Evolutionary conservation across 2,329 filamentous ascomycete genomes (phyloP).

Genomic region (Fusarium concolor): DNA sequence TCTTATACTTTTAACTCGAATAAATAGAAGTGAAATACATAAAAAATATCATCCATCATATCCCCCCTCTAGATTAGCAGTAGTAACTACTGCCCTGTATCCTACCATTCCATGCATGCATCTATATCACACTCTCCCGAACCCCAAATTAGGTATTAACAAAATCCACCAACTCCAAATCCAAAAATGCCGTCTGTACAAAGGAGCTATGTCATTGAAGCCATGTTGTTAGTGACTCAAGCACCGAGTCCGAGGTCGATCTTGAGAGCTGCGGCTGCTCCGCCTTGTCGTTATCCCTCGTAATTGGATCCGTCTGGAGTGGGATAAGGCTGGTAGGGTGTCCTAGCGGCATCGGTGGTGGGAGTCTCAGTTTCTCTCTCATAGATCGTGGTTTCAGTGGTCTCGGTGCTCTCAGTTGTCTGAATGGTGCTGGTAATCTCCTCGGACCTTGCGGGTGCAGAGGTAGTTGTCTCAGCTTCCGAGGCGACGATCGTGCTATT

Average conservation of each 20-base stretch:
- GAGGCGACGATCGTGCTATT: slow-evolving; percentile 9
- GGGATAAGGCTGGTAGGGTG: background rate
- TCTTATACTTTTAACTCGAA: slow-evolving; percentile 25
- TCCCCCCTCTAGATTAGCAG: background rate
- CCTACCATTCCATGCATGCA: slow-evolving; percentile 9
- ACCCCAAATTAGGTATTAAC: slow-evolving; percentile 32
- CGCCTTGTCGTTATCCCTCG: background rate
- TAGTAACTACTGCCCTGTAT: slow-evolving; percentile 4
- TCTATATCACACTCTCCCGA: slow-evolving; percentile 13
- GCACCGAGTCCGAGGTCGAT: slow-evolving; percentile 9
- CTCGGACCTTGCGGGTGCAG: background rate
- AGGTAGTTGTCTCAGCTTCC: slow-evolving; percentile 7
- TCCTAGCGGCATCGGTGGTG: slow-evolving; percentile 13
- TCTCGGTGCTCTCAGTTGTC: background rate
- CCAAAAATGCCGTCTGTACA: slow-evolving; percentile 30
- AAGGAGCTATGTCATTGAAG: slow-evolving; percentile 24
- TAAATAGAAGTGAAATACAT: slow-evolving; percentile 31
- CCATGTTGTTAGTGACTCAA: slow-evolving; percentile 4
- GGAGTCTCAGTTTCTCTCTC: background rate
- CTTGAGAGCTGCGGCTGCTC: slow-evolving; percentile 1
- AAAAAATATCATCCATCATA: slow-evolving; percentile 13
- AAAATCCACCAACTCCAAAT: slow-evolving; percentile 31
- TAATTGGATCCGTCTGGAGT: slow-evolving; percentile 14
- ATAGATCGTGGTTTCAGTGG: background rate
- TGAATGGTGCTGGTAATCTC: background rate